Conservation (phyloP, 2,329 filamentous ascomycete species). For the Paracorniculantispora psalliotae region DNA sequence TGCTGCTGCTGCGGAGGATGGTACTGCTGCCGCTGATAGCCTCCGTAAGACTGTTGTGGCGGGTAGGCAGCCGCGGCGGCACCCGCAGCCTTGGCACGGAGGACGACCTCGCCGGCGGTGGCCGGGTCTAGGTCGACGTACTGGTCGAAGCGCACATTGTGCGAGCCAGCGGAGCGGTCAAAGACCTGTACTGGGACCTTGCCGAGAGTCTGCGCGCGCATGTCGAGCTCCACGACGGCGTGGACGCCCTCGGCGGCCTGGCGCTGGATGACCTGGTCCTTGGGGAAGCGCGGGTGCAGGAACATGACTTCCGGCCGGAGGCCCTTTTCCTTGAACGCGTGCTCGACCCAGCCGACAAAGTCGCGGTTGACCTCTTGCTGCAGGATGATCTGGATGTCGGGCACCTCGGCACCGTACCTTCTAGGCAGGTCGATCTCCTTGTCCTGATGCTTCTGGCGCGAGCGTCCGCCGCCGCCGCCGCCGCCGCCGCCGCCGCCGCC, state of each 20-base stretch:
- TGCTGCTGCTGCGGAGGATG: conserved; percentile 27
- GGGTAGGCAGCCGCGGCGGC: conserved; percentile 22
- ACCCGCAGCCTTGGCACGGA: conserved; percentile 56
- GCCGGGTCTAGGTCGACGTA: conserved; percentile 77
- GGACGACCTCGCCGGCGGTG: conserved; percentile 75
- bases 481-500: too few relatives aligned
- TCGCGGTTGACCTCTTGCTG: conserved; percentile 72
- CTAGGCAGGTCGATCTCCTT: conserved; percentile 66
- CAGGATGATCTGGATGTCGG: conserved; percentile 84
- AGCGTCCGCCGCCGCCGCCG: too few relatives aligned
- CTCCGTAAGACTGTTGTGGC: conserved; percentile 26
- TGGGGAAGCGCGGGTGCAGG: conserved; percentile 69
- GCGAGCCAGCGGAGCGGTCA: conserved; percentile 67
- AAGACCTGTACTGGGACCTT: conserved; percentile 83
- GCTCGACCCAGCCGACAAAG: conserved; percentile 79
- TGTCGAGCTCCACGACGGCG: conserved; percentile 73
- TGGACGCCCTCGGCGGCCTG: conserved; percentile 87
- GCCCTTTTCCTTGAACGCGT: conserved; percentile 64
- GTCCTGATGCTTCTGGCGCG: conserved; percentile 42
- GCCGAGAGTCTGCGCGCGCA: conserved; percentile 61
- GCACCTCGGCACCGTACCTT: conserved; percentile 68
- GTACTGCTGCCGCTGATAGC: conserved; percentile 16
- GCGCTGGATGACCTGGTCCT: conserved; percentile 73
- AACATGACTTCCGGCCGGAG: conserved; percentile 76
- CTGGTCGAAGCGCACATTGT: conserved; percentile 78